These are phyloP conservation scores for Radiomyces spectabilis DNA, from an alignment of 192 early-diverging fungal species.

Conservation along the genomic window DNA sequence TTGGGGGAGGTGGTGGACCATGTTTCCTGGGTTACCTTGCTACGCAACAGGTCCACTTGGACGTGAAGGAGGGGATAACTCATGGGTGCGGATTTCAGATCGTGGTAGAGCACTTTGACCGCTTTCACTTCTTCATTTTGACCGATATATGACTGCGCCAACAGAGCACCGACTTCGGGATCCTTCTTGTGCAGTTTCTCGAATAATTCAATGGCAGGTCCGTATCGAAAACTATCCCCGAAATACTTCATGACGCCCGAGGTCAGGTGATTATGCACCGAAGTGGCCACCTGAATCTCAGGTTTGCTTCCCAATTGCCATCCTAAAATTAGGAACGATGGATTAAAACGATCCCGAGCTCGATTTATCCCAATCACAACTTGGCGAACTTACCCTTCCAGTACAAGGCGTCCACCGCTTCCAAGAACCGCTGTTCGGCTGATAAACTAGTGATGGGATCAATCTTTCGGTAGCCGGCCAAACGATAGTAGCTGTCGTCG, in stretches of 20 bases:
- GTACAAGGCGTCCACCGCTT: conserved; percentile 75
- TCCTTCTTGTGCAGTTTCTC: conserved; percentile 70
- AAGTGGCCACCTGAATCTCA: conserved; percentile 92
- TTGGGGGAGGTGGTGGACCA: no score
- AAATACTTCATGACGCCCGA: conserved; percentile 91
- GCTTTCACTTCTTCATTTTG: conserved; percentile 91
- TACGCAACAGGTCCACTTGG: conserved; percentile 82
- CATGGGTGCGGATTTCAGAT: conserved; percentile 67
- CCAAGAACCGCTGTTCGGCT: conserved; percentile 77
- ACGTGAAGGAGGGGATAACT: conserved; percentile 83
- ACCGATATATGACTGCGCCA: conserved; percentile 74
- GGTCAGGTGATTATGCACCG: conserved; percentile 80
- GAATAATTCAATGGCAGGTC: conserved; percentile 76
- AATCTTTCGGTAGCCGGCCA: conserved; percentile 84
- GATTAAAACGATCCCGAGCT: no score
- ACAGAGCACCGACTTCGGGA: conserved; percentile 82
- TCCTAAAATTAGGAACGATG: no score
- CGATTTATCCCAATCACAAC: no score
- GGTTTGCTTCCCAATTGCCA: conserved; percentile 92
- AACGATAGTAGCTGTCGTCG: conserved; percentile 76
- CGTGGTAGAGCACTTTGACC: conserved; percentile 78
- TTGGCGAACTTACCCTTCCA: conserved; percentile 68
- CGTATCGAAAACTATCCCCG: conserved; percentile 69
- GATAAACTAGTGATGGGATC: conserved; percentile 73
- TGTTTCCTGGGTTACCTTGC: conserved; percentile 49